Base-by-base conservation (phyloP, 1,284 basidiomycete genomes). In the Leucoagaricus sp. region DNA sequence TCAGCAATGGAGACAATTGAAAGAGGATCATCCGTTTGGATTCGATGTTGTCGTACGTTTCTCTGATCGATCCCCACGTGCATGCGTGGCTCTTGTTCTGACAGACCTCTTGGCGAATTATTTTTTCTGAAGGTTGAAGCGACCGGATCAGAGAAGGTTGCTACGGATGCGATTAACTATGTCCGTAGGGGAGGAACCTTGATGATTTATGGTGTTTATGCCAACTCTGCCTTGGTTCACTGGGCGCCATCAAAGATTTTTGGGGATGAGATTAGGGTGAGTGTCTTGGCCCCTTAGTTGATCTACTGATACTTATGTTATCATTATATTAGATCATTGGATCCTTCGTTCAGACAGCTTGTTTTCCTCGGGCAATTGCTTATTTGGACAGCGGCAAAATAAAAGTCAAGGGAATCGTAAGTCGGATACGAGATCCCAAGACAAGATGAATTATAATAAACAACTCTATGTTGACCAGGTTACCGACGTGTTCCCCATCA, bases 171-270 rank as follows among this genome's bases (percentile, higher is more conserved):
- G 28, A 91, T 95, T 72, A 83, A 93, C 75, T 93, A 91, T 67
- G 93, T 95, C 36, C 81, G 91, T 15, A 79, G 92, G 60, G 90
- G 91, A 38, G 88, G 87, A 13, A 87, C 84, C 0, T 67, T 91
- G 60, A 83, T 89, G 82, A 77, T 89, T 21, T 89, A 89, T 61
- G 86, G 87, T 25, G 87, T 89, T n/a, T 89, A 89, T 65, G 79
- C 79, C 62, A 87, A 91, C 70, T 81, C 81, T 48, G 91, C 90
- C 4, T 75, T 78, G 19, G 91, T 94, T 4, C 84, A 87, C 65
- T 95, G 93, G 93, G 80, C 90, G 2, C 92, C 92, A 5, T 81
- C 83, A 52, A 91, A 74, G 76, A 94, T 95, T 63, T 94, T 94
- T 68, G 80, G 83, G 10, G 89, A 95, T 67, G 93, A 95, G 71